Conservation (phyloP, 2,329 filamentous ascomycete genomes). For the Trichoderma sp. region DNA sequence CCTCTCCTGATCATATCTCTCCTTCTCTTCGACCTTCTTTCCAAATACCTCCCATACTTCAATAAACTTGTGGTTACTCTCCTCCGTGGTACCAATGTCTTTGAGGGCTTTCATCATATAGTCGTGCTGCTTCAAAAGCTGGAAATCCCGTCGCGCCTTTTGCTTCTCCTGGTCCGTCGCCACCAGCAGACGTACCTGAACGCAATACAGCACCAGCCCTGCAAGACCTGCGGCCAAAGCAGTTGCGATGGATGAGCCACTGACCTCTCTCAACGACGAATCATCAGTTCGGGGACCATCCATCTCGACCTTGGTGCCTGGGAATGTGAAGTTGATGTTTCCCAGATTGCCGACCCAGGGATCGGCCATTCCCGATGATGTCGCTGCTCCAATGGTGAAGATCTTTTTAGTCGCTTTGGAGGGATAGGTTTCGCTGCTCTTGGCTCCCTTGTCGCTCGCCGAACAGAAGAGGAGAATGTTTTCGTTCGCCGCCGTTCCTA, state of each 20-base stretch:
- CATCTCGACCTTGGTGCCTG: constrained; percentile 33
- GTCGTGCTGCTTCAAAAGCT: constrained; percentile 27
- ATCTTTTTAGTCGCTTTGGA: constrained; percentile 29
- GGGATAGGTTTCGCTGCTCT: constrained; percentile 24
- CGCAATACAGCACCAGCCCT: constrained; percentile 37
- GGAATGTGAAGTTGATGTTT: constrained; percentile 37
- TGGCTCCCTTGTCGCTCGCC: constrained; percentile 36
- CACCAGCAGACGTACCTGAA: constrained; percentile 27
- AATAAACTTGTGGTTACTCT: constrained; percentile 32
- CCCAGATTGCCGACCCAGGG: constrained; percentile 28
- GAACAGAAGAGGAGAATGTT: constrained; percentile 45
- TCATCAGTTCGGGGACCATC: constrained; percentile 5
- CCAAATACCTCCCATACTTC: constrained; percentile 35
- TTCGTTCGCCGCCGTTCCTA: constrained; percentile 31
- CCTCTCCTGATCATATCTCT: constrained; percentile 24
- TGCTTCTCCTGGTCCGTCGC: constrained; percentile 26
- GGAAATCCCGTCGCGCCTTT: constrained; percentile 26
- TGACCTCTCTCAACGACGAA: not conserved
- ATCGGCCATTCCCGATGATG: constrained; percentile 24
- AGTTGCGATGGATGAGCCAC: constrained; percentile 36
- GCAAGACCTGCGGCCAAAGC: constrained; percentile 37
- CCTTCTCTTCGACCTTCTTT: constrained; percentile 27
- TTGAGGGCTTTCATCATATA: constrained; percentile 29
- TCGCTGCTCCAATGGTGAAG: constrained; percentile 36
- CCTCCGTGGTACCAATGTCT: constrained; percentile 29